These are phyloP conservation scores for Closterium sp. DNA, from an alignment of 139 green algal genomes.

Conservation along the genomic window DNA sequence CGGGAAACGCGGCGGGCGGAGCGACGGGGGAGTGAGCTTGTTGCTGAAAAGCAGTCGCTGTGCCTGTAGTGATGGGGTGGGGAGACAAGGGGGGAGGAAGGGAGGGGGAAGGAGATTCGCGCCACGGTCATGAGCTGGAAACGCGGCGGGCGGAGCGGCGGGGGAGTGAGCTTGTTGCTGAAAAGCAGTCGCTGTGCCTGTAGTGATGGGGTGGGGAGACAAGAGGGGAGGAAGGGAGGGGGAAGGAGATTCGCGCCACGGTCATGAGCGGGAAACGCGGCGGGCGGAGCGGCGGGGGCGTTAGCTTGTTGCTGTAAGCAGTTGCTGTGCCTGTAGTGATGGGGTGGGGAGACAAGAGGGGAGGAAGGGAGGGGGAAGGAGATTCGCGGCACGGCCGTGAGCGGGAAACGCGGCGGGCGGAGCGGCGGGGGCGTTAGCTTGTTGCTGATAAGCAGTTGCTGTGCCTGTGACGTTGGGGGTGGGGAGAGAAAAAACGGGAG, in stretches of 20 bases:
- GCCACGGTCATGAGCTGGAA: neutral
- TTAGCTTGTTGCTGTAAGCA: neutral
- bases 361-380: neutral
- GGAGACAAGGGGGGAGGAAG: neutral
- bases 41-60: neutral
- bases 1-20: neutral
- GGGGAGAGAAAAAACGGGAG: neutral
- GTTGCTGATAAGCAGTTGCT: neutral
- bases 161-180: neutral
- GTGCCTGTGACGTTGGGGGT: neutral
- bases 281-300: too few relatives aligned
- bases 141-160: too few relatives aligned
- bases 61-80: neutral
- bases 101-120: neutral
- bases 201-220: neutral
- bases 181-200: neutral
- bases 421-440: neutral
- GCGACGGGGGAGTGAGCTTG: neutral
- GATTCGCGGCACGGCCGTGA: neutral
- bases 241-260: neutral
- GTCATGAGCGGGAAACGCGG: neutral
- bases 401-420: neutral
- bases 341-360: neutral
- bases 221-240: neutral
- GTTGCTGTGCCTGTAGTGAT: neutral